Conservation (phyloP, 768 basidiomycete species). For the Suillus ampliporus region DNA sequence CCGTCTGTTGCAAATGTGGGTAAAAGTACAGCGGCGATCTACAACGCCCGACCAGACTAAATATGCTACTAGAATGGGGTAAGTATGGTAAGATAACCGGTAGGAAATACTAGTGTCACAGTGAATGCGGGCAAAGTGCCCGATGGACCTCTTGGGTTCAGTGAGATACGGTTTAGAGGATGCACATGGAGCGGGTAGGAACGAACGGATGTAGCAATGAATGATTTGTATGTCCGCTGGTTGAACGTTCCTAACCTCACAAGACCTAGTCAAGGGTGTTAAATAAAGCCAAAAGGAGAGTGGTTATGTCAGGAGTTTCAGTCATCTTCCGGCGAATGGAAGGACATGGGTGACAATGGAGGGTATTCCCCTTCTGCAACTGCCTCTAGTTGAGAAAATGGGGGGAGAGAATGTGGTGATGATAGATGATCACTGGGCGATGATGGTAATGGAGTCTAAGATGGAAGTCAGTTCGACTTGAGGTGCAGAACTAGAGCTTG, state of each 20-base stretch:
- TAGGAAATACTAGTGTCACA: conserved; percentile 25
- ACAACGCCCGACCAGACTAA: conserved; percentile 34
- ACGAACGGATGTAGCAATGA: conserved; percentile 36
- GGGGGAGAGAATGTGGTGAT: conserved; percentile 63
- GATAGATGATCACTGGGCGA: conserved; percentile 45
- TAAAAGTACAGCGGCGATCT: conserved; percentile 41
- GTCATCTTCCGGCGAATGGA: conserved; percentile 57
- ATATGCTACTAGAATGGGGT: conserved; percentile 40
- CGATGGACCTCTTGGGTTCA: conserved; percentile 15
- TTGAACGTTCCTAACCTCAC: conserved; percentile 27
- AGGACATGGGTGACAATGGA: conserved; percentile 78
- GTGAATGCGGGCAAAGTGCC: conserved; percentile 12
- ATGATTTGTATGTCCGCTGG: conserved; percentile 19
- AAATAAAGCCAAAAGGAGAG: conserved; percentile 31
- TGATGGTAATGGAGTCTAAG: conserved; percentile 59
- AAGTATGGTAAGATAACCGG: conserved; percentile 35
- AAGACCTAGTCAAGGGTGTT: conserved; percentile 19
- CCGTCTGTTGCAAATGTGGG: conserved; percentile 29
- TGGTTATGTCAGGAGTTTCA: conserved; percentile 24
- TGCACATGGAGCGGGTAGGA: conserved; percentile 35
- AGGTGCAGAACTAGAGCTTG: neutral
- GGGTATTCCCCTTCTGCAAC: conserved; percentile 79
- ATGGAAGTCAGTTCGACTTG: conserved; percentile 16
- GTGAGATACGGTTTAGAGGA: conserved; percentile 28
- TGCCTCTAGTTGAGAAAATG: conserved; percentile 83